A percentile compares a stretch with the other conserved stretches of the same genome.
Conservation (phyloP, 306 rosid species). For the Gastrolobium bilobum region DNA sequence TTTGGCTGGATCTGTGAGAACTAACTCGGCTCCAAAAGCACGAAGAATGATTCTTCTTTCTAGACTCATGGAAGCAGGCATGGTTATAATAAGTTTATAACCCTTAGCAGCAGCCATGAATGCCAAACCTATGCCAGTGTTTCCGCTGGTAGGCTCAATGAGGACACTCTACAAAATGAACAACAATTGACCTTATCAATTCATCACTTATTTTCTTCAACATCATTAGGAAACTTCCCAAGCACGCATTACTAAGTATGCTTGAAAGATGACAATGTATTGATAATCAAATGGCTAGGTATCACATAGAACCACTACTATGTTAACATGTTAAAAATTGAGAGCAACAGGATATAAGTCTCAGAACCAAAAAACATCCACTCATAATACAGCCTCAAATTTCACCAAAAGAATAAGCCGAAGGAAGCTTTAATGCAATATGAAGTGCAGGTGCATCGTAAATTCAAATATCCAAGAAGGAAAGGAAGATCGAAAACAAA, state of each 20-base stretch:
- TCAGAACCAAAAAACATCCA: not conserved
- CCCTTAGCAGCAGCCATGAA: constrained; percentile 93
- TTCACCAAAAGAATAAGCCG: not conserved
- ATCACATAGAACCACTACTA: not conserved
- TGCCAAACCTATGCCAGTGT: constrained; percentile 86
- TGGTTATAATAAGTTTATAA: constrained; percentile 75
- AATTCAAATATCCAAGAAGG: constrained; percentile 17
- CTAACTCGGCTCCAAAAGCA: constrained; percentile 86
- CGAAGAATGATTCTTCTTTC: constrained; percentile 85
- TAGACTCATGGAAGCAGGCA: constrained; percentile 93
- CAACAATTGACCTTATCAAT: constrained; percentile 16
- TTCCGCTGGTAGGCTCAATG: constrained; percentile 88
- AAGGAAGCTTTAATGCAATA: constrained; percentile 29
- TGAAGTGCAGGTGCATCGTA: not conserved
- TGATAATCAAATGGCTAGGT: not conserved
- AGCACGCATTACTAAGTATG: not conserved
- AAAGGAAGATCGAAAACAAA: constrained; percentile 28
- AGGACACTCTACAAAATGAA: constrained; percentile 67
- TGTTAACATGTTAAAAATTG: constrained; percentile 8
- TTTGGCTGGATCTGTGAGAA: constrained; percentile 86
- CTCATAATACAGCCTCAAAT: not conserved
- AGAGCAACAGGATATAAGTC: not conserved
- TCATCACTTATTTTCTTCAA: constrained; percentile 23
- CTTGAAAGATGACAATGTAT: not conserved
- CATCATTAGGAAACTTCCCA: not conserved